These are phyloP conservation scores for Globisporangium irregulare DNA, from an alignment of 352 stramenopile genomes.

Conservation along the genomic window DNA sequence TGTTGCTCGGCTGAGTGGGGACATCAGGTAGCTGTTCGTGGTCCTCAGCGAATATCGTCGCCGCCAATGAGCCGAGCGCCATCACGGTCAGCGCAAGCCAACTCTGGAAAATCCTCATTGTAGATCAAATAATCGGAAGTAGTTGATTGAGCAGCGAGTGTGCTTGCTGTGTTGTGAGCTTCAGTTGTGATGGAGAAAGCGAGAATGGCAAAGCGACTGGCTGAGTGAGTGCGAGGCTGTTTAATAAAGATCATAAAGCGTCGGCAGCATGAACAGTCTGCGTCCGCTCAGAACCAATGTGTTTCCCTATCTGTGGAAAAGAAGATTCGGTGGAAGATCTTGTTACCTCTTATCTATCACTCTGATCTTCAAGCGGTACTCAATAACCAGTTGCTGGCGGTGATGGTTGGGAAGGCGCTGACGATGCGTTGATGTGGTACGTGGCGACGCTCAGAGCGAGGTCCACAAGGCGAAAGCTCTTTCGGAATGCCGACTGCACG, in stretches of 20 bases:
- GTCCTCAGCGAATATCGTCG: not conserved
- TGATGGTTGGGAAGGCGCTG: not conserved
- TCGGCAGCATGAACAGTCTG: not conserved
- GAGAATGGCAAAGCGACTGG: not conserved
- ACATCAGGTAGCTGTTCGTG: not conserved
- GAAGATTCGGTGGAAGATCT: not conserved
- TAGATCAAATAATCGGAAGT: not conserved
- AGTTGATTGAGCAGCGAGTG: not conserved
- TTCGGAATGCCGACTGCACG: conserved; percentile 3
- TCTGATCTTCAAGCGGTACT: not conserved
- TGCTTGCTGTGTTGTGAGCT: not conserved
- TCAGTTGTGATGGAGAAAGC: not conserved
- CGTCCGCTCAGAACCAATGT: not conserved
- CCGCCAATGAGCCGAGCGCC: not conserved
- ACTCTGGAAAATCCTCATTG: not conserved
- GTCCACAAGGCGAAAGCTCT: conserved; percentile 11
- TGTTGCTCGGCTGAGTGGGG: not conserved
- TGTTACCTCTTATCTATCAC: not conserved
- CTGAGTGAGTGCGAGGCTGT: not conserved
- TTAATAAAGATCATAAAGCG: not conserved
- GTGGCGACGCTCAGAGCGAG: conserved; percentile 11
- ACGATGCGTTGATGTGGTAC: conserved; percentile 11
- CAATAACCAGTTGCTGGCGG: not conserved
- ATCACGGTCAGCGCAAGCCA: not conserved
- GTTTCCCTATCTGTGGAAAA: not conserved